A percentile compares a stretch with the other conserved stretches of the same genome.
Evolutionary conservation across 371 early-diverging fungal species (phyloP).

Genomic region (Gilbertella persicaria): DNA sequence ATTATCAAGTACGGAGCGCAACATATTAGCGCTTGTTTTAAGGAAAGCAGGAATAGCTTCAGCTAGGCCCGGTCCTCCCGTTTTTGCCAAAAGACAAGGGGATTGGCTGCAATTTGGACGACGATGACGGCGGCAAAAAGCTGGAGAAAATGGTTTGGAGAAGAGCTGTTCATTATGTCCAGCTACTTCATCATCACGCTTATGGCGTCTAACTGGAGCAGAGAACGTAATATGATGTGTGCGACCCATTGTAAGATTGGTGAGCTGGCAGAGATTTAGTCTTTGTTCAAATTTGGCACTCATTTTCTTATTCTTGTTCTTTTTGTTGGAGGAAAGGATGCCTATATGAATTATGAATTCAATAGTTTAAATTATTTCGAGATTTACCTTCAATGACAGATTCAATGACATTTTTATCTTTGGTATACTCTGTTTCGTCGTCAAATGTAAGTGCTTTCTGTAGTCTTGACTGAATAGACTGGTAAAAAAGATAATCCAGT

Average conservation of each 20-base stretch:
- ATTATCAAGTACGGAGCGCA: conserved; percentile 39
- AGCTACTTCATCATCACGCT: conserved; percentile 17
- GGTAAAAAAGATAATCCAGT: conserved; percentile 57
- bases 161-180: conserved; percentile 2
- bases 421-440: conserved; percentile 28
- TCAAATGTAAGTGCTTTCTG: conserved; percentile 22
- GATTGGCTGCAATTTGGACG: conserved; percentile 9
- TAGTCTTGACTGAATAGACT: conserved; percentile 59
- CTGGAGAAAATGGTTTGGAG: conserved; percentile 1
- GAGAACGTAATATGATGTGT: conserved; percentile 51
- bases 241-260: conserved; percentile 61
- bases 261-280: conserved; percentile 59
- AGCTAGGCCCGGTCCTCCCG: conserved; percentile 36
- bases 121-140: conserved; percentile 8
- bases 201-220: conserved; percentile 25
- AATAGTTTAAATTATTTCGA: neutral
- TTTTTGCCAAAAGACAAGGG: conserved; percentile 1
- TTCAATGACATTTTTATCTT: conserved; percentile 52
- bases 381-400: conserved; percentile 48
- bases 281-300: conserved; percentile 59
- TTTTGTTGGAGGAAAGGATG: conserved; percentile 50
- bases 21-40: conserved; percentile 57
- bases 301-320: conserved; percentile 39
- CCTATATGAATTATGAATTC: neutral
- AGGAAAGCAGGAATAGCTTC: conserved; percentile 61